Conservation (phyloP, 2,329 filamentous ascomycete genomes). For the Fulvia fulva region DNA sequence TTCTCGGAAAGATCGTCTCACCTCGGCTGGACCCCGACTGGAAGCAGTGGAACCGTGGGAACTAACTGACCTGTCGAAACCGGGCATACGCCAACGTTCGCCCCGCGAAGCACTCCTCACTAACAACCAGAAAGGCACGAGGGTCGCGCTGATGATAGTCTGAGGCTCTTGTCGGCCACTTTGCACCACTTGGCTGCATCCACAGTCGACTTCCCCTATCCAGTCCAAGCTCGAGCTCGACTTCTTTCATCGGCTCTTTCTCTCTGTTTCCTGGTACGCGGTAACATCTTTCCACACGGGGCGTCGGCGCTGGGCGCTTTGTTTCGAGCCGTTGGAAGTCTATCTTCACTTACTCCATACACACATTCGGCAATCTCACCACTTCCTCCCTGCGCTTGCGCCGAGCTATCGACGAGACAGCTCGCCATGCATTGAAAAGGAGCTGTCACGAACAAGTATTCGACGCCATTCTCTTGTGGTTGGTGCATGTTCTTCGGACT, state of each 20-base stretch:
- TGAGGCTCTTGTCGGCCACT: neutral
- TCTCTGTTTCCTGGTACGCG: neutral
- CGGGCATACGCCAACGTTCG: neutral
- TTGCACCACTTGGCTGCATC: neutral
- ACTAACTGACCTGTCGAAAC: neutral
- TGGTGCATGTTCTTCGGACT: neutral
- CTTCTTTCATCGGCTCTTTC: neutral
- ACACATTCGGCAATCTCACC: too few species aligned
- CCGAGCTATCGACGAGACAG: neutral
- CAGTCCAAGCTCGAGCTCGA: neutral
- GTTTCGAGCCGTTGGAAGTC: neutral
- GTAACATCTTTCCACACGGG: neutral
- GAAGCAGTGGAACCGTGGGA: neutral
- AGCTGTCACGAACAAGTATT: neutral
- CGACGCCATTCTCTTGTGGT: neutral
- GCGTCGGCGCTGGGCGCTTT: neutral
- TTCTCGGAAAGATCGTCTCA: neutral
- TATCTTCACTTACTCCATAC: neutral
- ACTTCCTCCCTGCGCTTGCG: neutral
- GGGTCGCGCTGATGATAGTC: too few species aligned
- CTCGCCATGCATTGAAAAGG: neutral
- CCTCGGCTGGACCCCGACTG: neutral
- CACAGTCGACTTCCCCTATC: neutral
- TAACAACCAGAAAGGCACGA: neutral
- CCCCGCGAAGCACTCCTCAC: neutral